A percentile compares a stretch with the other conserved stretches of the same genome.
Conservation (phyloP, 176 grass and related monocot species). For the Aegilops sharonensis region DNA sequence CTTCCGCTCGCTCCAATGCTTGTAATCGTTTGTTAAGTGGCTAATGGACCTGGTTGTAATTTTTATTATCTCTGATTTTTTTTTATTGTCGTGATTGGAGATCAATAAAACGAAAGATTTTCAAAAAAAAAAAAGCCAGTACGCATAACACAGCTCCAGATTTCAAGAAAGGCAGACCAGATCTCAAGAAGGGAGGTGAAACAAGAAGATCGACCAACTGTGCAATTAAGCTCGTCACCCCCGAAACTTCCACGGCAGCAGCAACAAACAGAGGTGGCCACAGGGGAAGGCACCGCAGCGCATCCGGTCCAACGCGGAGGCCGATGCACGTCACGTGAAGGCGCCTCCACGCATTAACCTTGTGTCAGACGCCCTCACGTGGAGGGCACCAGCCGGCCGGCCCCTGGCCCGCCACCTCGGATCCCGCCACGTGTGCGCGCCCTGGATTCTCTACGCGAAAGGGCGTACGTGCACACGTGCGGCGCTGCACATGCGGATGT, state of each 20-base stretch:
- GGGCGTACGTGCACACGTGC: conserved; percentile 53
- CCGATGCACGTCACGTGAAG: conserved; percentile 46
- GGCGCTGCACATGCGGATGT: conserved; percentile 39
- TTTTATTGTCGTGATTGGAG: too few species aligned
- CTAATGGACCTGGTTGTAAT: too few species aligned
- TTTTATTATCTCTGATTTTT: too few species aligned
- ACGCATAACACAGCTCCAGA: background rate
- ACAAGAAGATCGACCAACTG: background rate
- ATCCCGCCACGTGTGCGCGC: conserved; percentile 45
- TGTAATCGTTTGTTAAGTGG: too few species aligned
- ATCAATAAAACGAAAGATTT: too few species aligned
- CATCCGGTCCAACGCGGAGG: background rate
- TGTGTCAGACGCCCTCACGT: conserved; percentile 54
- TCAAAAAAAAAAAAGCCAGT: too few species aligned
- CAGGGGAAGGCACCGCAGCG: background rate
- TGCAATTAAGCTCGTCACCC: background rate
- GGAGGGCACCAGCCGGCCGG: background rate
- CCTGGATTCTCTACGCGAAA: conserved; percentile 31
- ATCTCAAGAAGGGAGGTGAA: background rate
- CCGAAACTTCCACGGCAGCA: background rate
- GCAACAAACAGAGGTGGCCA: background rate
- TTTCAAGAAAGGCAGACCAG: background rate
- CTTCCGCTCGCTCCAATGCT: too few species aligned
- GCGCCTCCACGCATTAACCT: conserved; percentile 30
- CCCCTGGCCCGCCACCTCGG: conserved; percentile 24